Conservation (phyloP, 257 asterid species). For the Solanum stenotomum region DNA sequence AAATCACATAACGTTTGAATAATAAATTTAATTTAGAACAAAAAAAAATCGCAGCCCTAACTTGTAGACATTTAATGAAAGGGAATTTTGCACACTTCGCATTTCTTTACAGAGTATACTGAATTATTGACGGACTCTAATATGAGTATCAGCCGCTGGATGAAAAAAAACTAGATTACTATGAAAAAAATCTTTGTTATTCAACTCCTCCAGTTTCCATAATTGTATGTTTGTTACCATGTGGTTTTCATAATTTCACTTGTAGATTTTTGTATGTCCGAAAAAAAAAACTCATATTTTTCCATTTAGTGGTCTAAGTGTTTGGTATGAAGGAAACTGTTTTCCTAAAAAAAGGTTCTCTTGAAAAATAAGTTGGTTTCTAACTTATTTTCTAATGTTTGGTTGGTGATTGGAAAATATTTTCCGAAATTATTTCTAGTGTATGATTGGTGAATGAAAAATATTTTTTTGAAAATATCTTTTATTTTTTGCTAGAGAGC, state of each 20-base stretch:
- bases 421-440: too few species aligned
- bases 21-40: too few species aligned
- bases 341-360: not conserved
- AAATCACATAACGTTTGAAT: not conserved
- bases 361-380: not conserved
- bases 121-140: too few species aligned
- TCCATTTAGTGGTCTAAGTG: not conserved
- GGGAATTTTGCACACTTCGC: not conserved
- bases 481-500: too few species aligned
- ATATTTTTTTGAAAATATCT: too few species aligned
- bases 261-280: not conserved
- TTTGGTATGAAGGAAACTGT: not conserved
- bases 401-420: too few species aligned
- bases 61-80: too few species aligned
- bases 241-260: not conserved
- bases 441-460: too few species aligned
- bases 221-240: not conserved
- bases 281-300: not conserved
- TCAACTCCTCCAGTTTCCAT: not conserved
- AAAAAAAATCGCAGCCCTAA: too few species aligned
- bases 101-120: too few species aligned
- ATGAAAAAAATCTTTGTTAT: not conserved
- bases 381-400: too few species aligned
- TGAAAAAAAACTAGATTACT: not conserved
- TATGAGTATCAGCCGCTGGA: not conserved